Conservation (phyloP, 2,329 filamentous ascomycete species). For the Pestalotiopsis sp. region DNA sequence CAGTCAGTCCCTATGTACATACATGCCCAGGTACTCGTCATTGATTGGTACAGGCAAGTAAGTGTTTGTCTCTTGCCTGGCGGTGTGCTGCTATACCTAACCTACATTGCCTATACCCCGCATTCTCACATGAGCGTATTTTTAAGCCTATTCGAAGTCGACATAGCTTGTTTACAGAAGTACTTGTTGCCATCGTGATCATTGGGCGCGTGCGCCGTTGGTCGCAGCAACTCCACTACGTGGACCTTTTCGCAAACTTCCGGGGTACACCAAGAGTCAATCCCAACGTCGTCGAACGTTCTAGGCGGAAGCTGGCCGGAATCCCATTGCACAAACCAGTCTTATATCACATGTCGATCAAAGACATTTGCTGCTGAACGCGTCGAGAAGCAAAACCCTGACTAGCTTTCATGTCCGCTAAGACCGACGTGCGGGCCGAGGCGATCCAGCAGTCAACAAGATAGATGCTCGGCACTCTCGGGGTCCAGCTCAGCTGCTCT, state of each 20-base stretch:
- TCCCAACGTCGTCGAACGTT: slow-evolving; percentile 4
- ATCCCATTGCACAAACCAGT: not conserved
- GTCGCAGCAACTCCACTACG: slow-evolving; percentile 1
- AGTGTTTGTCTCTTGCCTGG: not conserved
- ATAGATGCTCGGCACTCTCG: not conserved
- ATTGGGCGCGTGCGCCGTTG: not conserved
- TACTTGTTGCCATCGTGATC: not conserved
- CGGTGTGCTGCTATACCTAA: not conserved
- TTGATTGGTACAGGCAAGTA: not conserved
- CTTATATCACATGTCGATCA: slow-evolving; percentile 2
- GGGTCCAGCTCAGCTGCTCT: not conserved
- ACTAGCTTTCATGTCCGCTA: not conserved
- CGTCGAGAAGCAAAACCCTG: not conserved
- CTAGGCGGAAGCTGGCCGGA: not conserved
- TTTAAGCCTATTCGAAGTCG: not conserved
- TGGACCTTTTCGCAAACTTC: not conserved
- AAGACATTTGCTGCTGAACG: not conserved
- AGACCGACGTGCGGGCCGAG: not conserved
- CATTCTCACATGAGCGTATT: slow-evolving; percentile 10
- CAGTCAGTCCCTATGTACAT: not conserved
- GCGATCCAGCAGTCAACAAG: not conserved
- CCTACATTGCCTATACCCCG: not conserved
- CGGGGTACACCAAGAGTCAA: not conserved
- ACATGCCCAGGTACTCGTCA: not conserved
- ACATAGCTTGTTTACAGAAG: not conserved